These are phyloP conservation scores for Pyracantha coccinea DNA, from an alignment of 331 rosid genomes.

Conservation along the genomic window DNA sequence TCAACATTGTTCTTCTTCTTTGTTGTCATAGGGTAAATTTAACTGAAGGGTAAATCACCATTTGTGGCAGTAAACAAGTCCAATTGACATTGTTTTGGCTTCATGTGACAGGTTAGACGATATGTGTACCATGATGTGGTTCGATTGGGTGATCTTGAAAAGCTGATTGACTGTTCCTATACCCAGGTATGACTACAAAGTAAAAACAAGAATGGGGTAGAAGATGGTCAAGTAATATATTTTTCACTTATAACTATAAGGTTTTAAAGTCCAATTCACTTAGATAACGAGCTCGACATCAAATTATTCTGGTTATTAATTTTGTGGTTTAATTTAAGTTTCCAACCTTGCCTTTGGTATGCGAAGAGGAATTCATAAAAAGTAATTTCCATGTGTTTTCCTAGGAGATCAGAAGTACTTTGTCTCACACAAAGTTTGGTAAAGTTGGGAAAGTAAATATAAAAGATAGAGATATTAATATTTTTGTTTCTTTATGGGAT, in stretches of 20 bases:
- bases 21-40: too few species aligned
- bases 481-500: too few species aligned
- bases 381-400: background rate
- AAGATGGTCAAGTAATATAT: background rate
- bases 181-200: conserved; percentile 49
- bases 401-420: background rate
- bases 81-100: background rate
- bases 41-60: background rate
- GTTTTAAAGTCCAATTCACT: background rate
- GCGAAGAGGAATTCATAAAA: background rate
- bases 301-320: background rate
- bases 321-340: too few species aligned
- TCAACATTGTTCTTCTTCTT: background rate
- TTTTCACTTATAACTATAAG: too few species aligned
- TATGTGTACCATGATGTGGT: conserved; percentile 94
- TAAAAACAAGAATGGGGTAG: background rate
- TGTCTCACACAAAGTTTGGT: background rate
- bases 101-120: conserved; percentile 67
- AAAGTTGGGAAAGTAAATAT: background rate
- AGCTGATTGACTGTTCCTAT: conserved; percentile 78
- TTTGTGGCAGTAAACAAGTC: background rate
- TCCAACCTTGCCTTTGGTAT: background rate
- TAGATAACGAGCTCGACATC: background rate
- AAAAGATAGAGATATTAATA: too few species aligned
- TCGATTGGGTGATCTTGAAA: conserved; percentile 81